Evolutionary conservation across 2,329 filamentous ascomycete genomes (phyloP), one percentile per base, ranked within the genome.

Genomic region (Leptosphaerulina australis): DNA sequence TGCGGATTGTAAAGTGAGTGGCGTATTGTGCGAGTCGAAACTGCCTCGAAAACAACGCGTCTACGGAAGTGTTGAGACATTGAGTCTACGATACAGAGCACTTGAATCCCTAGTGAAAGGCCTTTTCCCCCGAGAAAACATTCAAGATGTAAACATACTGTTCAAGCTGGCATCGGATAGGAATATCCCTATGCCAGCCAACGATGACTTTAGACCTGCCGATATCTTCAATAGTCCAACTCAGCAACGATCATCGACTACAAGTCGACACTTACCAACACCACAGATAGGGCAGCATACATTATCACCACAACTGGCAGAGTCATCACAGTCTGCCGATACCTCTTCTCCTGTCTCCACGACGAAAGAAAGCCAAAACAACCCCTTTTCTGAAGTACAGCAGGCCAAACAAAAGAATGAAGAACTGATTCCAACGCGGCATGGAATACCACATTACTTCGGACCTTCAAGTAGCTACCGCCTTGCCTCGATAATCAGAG

Each of bases 51-150:
- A 77, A 54, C 74, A 76, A 29, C 63, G 76, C 25, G 74, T 77
- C 9, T 77, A 78, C 45, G 76, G 76, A 12, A 77, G 75, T 49
- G 72, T 77, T 5, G 76, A 78, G 52, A 76, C 74, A n/a, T 61
- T 77, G 33, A 76, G 74, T 37, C 62, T 74, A 22, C 67, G 75
- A 21, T 78, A 75, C 51, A 66, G 76, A 33, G 74, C 76, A 2
- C 65, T 77, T 9, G 74, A 77, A 54, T 67, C 74, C 12, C 37
- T 77, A 33, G 67, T 77, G 31, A 72, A 74, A 39, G 75, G 74
- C 0, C 47, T 77, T 1, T 77, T 75, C 36, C 74, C 75, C 3
- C 55, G 74, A 12, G 63, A 73, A 26, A 72, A 76, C 45, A 64
- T 70, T 2, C 69, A 69, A 15, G 69, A 73, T 44, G 68, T 73